A percentile compares a stretch with the other conserved stretches of the same genome.
Conservation (phyloP, 2,329 filamentous ascomycete genomes). For the Exophiala aquamarina region DNA sequence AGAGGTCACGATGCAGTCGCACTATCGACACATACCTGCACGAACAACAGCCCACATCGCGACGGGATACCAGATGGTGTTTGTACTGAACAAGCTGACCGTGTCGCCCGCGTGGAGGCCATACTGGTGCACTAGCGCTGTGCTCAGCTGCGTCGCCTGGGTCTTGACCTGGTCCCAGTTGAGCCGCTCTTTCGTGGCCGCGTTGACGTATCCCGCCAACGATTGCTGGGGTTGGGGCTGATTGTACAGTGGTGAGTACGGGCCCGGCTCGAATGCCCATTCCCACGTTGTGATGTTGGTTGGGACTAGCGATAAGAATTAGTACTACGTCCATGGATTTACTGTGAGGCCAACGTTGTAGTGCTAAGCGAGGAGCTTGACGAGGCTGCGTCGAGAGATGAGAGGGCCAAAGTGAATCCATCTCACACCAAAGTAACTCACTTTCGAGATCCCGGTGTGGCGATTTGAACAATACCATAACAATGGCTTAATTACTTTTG, state of each 20-base stretch:
- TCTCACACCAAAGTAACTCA: too few species aligned
- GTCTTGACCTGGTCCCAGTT: slow-evolving; percentile 58
- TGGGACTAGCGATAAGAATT: slow-evolving; percentile 56
- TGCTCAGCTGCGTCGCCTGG: slow-evolving; percentile 59
- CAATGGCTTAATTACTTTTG: background rate
- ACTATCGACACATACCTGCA: slow-evolving; percentile 40
- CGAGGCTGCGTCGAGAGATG: background rate
- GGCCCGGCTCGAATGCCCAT: slow-evolving; percentile 57
- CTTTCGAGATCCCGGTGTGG: slow-evolving; percentile 25
- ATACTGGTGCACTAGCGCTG: slow-evolving; percentile 57
- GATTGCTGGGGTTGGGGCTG: slow-evolving; percentile 34
- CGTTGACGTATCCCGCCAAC: slow-evolving; percentile 58
- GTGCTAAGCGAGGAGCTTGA: slow-evolving; percentile 1
- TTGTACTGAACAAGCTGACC: slow-evolving; percentile 61
- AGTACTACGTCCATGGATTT: slow-evolving; percentile 2
- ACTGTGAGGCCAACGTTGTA: slow-evolving; percentile 7
- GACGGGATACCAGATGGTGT: slow-evolving; percentile 67
- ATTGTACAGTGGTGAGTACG: slow-evolving; percentile 50
- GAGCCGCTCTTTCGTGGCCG: slow-evolving; percentile 57
- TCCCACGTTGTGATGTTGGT: slow-evolving; percentile 59
- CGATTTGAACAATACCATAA: slow-evolving; percentile 25
- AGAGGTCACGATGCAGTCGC: too few species aligned
- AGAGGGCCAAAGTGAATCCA: too few species aligned
- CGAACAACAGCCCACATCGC: slow-evolving; percentile 59
- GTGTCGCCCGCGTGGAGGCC: slow-evolving; percentile 56